These are phyloP conservation scores for Cicer pinnatifidum DNA, from an alignment of 306 rosid genomes.

Conservation along the genomic window DNA sequence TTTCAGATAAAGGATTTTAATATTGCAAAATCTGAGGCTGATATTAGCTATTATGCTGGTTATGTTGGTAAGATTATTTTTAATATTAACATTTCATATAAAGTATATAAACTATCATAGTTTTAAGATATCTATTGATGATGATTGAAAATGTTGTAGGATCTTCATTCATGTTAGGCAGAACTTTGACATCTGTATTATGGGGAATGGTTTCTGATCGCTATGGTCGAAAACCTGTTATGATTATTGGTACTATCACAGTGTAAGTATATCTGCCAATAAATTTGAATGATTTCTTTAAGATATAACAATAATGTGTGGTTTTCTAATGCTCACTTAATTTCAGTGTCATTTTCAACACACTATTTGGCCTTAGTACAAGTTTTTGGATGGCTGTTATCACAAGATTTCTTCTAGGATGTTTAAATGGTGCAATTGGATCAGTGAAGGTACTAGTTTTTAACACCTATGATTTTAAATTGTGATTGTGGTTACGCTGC, in stretches of 20 bases:
- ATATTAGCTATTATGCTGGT: slow-evolving; percentile 80
- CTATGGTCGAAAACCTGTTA: slow-evolving; percentile 82
- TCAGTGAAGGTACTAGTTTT: slow-evolving; percentile 70
- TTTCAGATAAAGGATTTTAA: slow-evolving; percentile 77
- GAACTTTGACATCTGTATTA: slow-evolving; percentile 70
- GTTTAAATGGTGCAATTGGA: slow-evolving; percentile 82
- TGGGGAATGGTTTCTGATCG: slow-evolving; percentile 93
- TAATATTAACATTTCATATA: neutral
- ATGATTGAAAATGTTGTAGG: slow-evolving; percentile 54
- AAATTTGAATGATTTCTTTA: slow-evolving; percentile 9
- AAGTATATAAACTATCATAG: neutral
- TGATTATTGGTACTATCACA: slow-evolving; percentile 56
- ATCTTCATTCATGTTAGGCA: slow-evolving; percentile 80
- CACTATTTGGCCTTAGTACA: slow-evolving; percentile 84
- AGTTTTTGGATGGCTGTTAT: slow-evolving; percentile 85
- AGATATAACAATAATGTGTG: neutral
- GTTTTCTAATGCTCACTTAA: neutral
- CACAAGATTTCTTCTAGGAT: slow-evolving; percentile 81
- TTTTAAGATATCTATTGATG: neutral
- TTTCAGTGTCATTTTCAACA: slow-evolving; percentile 77
- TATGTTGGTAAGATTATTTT: slow-evolving; percentile 64
- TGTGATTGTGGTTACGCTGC: no score
- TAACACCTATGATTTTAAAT: no score
- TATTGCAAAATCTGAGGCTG: slow-evolving; percentile 74
- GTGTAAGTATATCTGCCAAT: slow-evolving; percentile 52